Evolutionary conservation across 176 grass and related monocot genomes (phyloP).

Genomic region (Triticum dicoccoides): DNA sequence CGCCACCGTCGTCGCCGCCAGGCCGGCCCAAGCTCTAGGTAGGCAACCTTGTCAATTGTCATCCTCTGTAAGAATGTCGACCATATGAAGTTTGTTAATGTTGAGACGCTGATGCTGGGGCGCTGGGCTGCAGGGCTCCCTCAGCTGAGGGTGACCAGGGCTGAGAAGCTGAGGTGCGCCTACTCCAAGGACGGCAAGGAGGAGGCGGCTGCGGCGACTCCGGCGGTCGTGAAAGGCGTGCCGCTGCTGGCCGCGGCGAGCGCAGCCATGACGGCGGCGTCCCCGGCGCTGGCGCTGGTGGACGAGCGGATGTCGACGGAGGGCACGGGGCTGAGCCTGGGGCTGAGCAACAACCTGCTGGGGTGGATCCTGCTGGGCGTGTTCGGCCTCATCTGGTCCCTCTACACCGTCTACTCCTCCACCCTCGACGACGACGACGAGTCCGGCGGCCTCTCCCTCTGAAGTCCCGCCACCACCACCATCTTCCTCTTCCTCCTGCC

Average conservation of each 20-base stretch:
- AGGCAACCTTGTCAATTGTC: background rate
- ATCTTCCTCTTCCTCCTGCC: background rate
- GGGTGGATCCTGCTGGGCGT: constrained; percentile 81
- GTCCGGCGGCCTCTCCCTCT: constrained; percentile 80
- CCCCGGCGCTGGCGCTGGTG: constrained; percentile 79
- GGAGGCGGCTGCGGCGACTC: background rate
- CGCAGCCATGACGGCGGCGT: constrained; percentile 14
- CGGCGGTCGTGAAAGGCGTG: background rate
- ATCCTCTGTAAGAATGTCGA: background rate
- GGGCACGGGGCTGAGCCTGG: constrained; percentile 84
- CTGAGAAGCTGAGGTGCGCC: constrained; percentile 53
- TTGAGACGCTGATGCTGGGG: background rate
- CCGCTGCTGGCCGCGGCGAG: constrained; percentile 41
- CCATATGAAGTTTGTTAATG: background rate
- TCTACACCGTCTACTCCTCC: constrained; percentile 91
- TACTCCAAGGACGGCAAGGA: constrained; percentile 33
- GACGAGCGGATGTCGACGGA: constrained; percentile 94
- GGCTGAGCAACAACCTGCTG: constrained; percentile 93
- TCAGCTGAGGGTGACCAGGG: constrained; percentile 46
- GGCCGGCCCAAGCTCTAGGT: constrained; percentile 44
- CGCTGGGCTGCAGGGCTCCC: constrained; percentile 41
- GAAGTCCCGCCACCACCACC: background rate
- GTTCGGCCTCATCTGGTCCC: constrained; percentile 92
- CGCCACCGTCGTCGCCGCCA: constrained; percentile 6
- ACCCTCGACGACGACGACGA: constrained; percentile 95